Evolutionary conservation across 208 protist genomes (phyloP), one percentile per base, ranked within the genome.

Genomic region (Crithidia brevicula): DNA sequence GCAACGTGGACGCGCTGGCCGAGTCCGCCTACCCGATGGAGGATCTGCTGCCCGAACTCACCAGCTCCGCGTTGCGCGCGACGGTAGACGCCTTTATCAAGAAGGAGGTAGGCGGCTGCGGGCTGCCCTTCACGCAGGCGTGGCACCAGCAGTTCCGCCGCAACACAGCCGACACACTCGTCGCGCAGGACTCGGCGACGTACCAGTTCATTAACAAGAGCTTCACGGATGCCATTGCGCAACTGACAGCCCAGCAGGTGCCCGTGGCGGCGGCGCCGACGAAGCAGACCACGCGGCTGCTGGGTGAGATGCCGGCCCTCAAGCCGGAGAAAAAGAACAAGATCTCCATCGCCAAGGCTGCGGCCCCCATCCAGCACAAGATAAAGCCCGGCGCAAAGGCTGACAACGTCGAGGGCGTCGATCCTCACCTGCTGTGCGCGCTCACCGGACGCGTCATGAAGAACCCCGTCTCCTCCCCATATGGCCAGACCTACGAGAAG

Each of bases 371-470:
- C n/a, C 79, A 87, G 49, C 54, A 72, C 30, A 85, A 71, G 57
- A 72, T 88, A 15, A 64, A 54, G 42, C 67, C 82, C 25, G 46
- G 58, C 45, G 53, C 75, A 38, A 74, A 81, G 68, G 61, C 64
- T 34, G 83, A 92, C 67, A 74, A 69, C 49, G 75, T 82, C 40
- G 68, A 74, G n/a, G 86, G 86, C 45, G 75, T 88, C 34, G 84
- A 94, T 50, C 50, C 81, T 16, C 54, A 69, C 31, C 71, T 97
- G 10, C 80, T 93, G 40, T 97, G 93, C 60, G 86, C 89, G 28
- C 77, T 97, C 58, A 96, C 89, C 7, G 88, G 89, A 31, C 78
- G 89, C 52, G 79, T 94, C 31, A 96, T 97, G 93, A 97, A 97
- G 84, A 87, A 91, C 54, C 93, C 93, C 15, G 89, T 97, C 16